Base-by-base conservation (phyloP, 129 eudicot genomes). In the Saussurea involucrata region DNA sequence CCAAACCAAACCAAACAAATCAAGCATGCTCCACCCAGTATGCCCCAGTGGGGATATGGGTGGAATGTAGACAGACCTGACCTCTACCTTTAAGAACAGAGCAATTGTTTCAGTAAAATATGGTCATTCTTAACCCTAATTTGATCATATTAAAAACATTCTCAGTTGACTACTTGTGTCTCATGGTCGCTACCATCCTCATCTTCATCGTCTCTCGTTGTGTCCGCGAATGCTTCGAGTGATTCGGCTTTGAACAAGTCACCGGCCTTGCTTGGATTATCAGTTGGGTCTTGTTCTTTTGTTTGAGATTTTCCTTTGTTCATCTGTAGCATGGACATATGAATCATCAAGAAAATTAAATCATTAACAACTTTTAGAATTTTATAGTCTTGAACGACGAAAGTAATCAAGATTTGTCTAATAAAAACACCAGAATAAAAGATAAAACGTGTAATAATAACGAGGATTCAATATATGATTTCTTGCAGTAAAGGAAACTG, bases 281-380 rank as follows among this genome's bases (percentile, higher is more conserved):
- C 84, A 27, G 85, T 76, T 66, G 85, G 90, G 78, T 67, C 69
- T 78, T 44, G 79, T 61, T 73, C 87, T 80, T 88, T 83, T 68
- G 84, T 37, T 57, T 82, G 77, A 71, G 96, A 24, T 75, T 92
- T 95, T 76, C 88, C 99, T 88, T 95, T 95, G 81, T 92, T 90
- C 96, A 95, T 95, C 99, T 95, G 95, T 85, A 32, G 40, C 36
- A 80, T 42, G 27, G 63, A 15, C 65, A 74, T 9, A 5, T 72
- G 28, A 63, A 66, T 37, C 66, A 68, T 53, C 24, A 37, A 20
- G 31, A n/a, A 73, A 55, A 53, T 21, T 12, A 33, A 68, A 60
- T 11, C 28, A 24, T 20, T 27, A 27, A 31, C 60, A 27, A 37
- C 18, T 57, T 28, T 12, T 44, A 44, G 57, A 44, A 44, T 12